Base-by-base conservation (phyloP, 805 yeast species). In the Saccharomycopsis schoenii region DNA sequence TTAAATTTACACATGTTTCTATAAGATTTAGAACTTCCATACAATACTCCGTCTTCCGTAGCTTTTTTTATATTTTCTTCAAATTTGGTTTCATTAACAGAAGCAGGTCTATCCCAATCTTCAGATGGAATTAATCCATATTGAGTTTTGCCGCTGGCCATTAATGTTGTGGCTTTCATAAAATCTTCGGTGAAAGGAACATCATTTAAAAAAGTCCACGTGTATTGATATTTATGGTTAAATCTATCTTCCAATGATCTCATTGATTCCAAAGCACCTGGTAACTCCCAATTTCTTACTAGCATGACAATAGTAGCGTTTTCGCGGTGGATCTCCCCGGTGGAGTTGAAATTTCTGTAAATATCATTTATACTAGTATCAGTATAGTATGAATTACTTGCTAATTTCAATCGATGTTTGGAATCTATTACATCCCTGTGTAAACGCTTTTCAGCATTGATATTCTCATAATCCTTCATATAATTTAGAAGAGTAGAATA, bases 1-100 rank as follows among this genome's bases (percentile, higher is more conserved):
- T 94, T 93, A 76, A 87, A 93, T 43, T 97, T 80, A 72, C 98
- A 94, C 98, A 94, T 94, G 72, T 93, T 92, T 70, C 97, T 81
- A 69, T 88, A 88, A 1, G 89, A 83, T 65, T 75, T 71, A 1
- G 88, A 82, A 37, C 74, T 80, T 1, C 90, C 93, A 69, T 88
- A 88, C 0, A 86, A 72, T 8, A 88, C 81, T 2, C 78, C 76
- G 11, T 77, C 70, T 15, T 76, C 75, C 14, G 68, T 72, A 76
- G 80, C 74, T 1, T 79, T 70, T 15, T 73, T 71, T 62, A 85
- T 67, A 39, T 78, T 72, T 63, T 77, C 76, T 24, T 80, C 76
- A 68, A 83, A 80, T 50, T 67, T 75, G 5, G 82, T 81, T 64
- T 78, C 72, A 70, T 93, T 86, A 64, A 93, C 85, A 75, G 81